Percentiles rank a stretch among this genome's conserved stretches.
phyloP scores from a whole-genome alignment of 352 stramenopile genomes.

The Globisporangium heterothallicum region DNA sequence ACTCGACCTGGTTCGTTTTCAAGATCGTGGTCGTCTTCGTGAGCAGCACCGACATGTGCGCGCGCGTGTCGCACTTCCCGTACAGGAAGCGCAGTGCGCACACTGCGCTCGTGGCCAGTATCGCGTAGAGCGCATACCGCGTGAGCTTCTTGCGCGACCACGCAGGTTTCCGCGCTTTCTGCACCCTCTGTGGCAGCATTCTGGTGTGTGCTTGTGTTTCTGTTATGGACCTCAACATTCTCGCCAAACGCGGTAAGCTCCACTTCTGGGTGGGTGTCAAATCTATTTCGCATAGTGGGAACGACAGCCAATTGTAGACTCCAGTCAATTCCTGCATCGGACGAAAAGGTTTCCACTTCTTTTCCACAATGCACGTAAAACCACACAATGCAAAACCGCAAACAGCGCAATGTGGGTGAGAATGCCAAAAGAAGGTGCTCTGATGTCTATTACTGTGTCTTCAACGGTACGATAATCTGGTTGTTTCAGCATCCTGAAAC shows the following conservation, averaged over 20 bases:
- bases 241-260: not conserved
- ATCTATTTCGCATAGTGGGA: too few species aligned
- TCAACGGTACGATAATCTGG: too few species aligned
- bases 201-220: not conserved
- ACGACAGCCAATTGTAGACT: too few species aligned
- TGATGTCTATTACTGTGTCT: too few species aligned
- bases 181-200: slow-evolving; percentile 18
- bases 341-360: too few species aligned
- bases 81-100: slow-evolving; percentile 55
- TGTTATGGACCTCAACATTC: not conserved
- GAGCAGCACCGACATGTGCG: slow-evolving; percentile 59
- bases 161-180: slow-evolving; percentile 11
- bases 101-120: slow-evolving; percentile 19
- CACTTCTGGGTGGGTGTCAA: too few species aligned
- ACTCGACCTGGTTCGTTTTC: slow-evolving; percentile 62
- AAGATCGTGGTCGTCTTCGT: slow-evolving; percentile 63
- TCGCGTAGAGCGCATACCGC: slow-evolving; percentile 27
- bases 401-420: too few species aligned
- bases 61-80: slow-evolving; percentile 69
- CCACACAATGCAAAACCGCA: too few species aligned
- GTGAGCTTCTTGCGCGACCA: slow-evolving; percentile 20
- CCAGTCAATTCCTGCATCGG: too few species aligned
- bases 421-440: too few species aligned
- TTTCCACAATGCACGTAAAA: too few species aligned
- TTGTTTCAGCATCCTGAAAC: too few species aligned